phyloP scores from a whole-genome alignment of 306 rosid species.

The Cicer judaicum region DNA sequence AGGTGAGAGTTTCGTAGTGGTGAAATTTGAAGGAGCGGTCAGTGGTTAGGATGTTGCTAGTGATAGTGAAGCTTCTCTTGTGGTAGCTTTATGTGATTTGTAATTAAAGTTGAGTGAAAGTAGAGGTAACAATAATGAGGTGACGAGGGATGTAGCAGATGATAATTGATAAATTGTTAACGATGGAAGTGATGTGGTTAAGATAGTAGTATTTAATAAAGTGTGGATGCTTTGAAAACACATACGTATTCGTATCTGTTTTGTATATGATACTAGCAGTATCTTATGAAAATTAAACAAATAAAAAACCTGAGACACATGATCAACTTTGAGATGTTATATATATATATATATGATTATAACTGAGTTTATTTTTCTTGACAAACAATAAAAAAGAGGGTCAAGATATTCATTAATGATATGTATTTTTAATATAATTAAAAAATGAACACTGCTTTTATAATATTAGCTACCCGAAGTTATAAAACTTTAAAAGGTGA shows the following conservation, averaged over 20 bases:
- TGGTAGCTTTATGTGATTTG: conserved; percentile 29
- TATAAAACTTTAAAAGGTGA: not conserved
- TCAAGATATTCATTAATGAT: not conserved
- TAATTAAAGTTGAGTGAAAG: conserved; percentile 45
- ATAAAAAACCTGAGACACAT: no score
- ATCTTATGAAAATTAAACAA: no score
- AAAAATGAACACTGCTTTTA: no score
- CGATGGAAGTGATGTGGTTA: conserved; percentile 27
- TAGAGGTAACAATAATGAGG: conserved; percentile 35
- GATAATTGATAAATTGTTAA: conserved; percentile 15
- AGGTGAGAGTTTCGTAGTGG: conserved; percentile 35
- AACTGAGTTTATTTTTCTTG: not conserved
- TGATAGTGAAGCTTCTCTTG: conserved; percentile 35
- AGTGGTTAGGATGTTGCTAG: conserved; percentile 38
- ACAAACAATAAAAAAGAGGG: not conserved
- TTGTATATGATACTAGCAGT: no score
- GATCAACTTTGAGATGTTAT: no score
- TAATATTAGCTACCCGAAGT: not conserved
- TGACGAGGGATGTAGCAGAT: not conserved
- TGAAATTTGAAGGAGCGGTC: conserved; percentile 39
- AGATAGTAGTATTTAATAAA: not conserved
- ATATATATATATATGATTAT: no score
- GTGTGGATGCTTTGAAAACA: no score
- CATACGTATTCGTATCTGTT: no score
- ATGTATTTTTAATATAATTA: no score